Evolutionary conservation across 192 early-diverging fungal species (phyloP).

Genomic region (Coemansia sp.): DNA sequence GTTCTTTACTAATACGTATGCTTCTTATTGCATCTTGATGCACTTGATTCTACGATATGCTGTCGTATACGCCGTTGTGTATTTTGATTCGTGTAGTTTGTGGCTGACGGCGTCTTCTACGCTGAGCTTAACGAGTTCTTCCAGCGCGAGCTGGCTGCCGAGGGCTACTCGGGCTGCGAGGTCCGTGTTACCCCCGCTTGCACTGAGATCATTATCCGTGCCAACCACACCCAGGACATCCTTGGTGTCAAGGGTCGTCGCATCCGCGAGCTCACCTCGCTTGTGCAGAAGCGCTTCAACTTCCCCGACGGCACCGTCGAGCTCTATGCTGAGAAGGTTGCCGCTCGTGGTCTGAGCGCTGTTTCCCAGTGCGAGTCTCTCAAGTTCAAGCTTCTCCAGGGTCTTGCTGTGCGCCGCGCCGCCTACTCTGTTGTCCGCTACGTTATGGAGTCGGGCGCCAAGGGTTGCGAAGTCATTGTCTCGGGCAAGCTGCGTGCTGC

Average conservation of each 20-base stretch:
- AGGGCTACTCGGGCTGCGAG: constrained; percentile 99
- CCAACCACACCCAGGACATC: constrained; percentile 97
- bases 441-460: constrained; percentile 99
- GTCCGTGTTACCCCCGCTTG: constrained; percentile 98
- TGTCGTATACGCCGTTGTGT: background rate
- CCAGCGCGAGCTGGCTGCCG: constrained; percentile 92
- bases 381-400: constrained; percentile 96
- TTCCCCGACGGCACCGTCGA: constrained; percentile 98
- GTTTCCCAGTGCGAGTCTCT: constrained; percentile 98
- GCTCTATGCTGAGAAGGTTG: constrained; percentile 97
- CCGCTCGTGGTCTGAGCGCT: constrained; percentile 95
- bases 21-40: background rate
- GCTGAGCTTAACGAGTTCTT: constrained; percentile 99
- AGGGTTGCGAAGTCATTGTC: constrained; percentile 99
- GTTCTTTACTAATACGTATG: background rate
- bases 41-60: background rate
- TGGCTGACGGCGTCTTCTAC: constrained; percentile 99
- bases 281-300: constrained; percentile 99
- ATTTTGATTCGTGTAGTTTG: constrained; percentile 67
- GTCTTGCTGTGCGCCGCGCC: constrained; percentile 95
- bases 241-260: constrained; percentile 98
- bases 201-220: constrained; percentile 99
- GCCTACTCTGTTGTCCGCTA: constrained; percentile 98
- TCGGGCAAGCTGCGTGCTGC: constrained; percentile 99
- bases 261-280: constrained; percentile 95